Percentiles rank a stretch among this genome's conserved stretches.
These are phyloP conservation scores for Cercospora citrullina DNA, from an alignment of 2,329 filamentous ascomycete species.

Conservation along the genomic window DNA sequence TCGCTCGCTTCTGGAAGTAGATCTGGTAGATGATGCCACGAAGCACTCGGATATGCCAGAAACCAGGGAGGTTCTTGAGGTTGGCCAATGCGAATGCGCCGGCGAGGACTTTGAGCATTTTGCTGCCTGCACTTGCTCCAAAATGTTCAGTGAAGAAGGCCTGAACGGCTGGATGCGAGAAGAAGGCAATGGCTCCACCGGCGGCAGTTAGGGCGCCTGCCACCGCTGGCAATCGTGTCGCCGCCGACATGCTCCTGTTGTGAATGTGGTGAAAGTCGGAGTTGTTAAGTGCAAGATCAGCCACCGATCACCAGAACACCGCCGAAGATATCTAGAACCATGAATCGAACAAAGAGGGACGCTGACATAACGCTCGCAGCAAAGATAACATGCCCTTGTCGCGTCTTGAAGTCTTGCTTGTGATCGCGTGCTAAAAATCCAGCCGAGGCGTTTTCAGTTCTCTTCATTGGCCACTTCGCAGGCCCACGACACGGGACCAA, in stretches of 20 bases:
- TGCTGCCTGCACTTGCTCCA: slow-evolving; percentile 26
- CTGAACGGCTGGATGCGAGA: slow-evolving; percentile 32
- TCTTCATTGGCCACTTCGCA: background rate
- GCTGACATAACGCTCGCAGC: background rate
- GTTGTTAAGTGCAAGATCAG: background rate
- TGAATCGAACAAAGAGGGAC: background rate
- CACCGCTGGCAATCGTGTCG: slow-evolving; percentile 34
- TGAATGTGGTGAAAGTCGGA: slow-evolving; percentile 4
- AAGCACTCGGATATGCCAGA: slow-evolving; percentile 66
- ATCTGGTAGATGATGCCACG: slow-evolving; percentile 50
- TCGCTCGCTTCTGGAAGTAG: slow-evolving; percentile 44
- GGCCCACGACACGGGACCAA: background rate
- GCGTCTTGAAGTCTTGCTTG: slow-evolving; percentile 7
- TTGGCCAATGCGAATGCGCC: slow-evolving; percentile 59
- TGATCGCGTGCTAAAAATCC: background rate
- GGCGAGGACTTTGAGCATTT: slow-evolving; percentile 28
- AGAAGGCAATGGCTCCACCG: slow-evolving; percentile 28
- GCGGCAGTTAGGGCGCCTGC: slow-evolving; percentile 33
- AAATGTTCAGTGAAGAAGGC: slow-evolving; percentile 30
- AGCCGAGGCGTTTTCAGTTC: background rate
- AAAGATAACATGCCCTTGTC: background rate
- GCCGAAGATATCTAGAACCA: background rate
- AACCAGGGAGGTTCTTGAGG: slow-evolving; percentile 71
- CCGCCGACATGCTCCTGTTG: slow-evolving; percentile 35
- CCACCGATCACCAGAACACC: background rate